These are phyloP conservation scores for Plasmodium adleri DNA, from an alignment of 169 alveolate genomes.

Conservation along the genomic window DNA sequence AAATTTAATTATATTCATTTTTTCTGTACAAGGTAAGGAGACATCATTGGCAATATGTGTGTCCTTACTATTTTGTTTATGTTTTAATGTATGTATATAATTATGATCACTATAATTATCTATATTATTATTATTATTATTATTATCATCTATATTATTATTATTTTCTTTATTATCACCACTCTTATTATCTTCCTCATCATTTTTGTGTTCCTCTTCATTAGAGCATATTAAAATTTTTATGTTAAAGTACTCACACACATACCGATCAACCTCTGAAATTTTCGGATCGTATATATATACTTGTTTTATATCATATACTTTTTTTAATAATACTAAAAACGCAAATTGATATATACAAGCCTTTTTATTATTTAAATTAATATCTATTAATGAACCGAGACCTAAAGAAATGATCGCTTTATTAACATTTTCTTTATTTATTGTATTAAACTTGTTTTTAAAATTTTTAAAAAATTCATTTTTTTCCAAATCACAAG, in stretches of 20 bases:
- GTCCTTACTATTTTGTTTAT: no score
- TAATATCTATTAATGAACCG: slow-evolving; percentile 40
- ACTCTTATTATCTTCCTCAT: background rate
- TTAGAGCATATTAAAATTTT: slow-evolving; percentile 1
- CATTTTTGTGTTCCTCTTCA: background rate
- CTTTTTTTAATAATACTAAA: slow-evolving; percentile 19
- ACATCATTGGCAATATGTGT: no score
- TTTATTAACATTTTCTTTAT: background rate
- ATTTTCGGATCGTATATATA: slow-evolving; percentile 62
- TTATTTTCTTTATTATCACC: background rate
- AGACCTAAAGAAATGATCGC: slow-evolving; percentile 45
- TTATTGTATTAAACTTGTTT: slow-evolving; percentile 12
- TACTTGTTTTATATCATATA: slow-evolving; percentile 5
- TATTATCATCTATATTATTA: background rate
- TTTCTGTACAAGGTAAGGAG: no score
- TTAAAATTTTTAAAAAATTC: slow-evolving; percentile 31
- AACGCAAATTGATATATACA: slow-evolving; percentile 46
- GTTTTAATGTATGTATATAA: background rate
- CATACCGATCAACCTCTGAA: slow-evolving; percentile 12
- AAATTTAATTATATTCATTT: background rate
- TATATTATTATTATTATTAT: background rate
- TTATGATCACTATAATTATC: background rate
- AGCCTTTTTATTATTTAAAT: slow-evolving; percentile 27
- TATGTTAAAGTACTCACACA: background rate
- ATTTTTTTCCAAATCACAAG: slow-evolving; percentile 23